Conservation (phyloP, 129 eudicot genomes). For the Solidago caesia region DNA sequence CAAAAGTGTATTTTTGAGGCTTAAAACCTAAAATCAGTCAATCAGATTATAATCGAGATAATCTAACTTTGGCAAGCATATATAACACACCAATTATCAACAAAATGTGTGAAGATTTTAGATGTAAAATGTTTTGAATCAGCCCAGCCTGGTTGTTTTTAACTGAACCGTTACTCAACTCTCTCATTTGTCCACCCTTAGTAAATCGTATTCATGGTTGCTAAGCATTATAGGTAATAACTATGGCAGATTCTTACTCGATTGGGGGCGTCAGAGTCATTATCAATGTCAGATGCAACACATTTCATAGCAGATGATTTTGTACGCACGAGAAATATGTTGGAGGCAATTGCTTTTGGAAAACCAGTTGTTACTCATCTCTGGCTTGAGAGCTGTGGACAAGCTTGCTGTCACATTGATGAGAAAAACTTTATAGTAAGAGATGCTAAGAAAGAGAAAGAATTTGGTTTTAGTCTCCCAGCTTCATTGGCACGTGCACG, state of each 20-base stretch:
- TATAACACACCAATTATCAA: too few relatives aligned
- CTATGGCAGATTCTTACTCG: constrained; percentile 60
- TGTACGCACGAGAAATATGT: constrained; percentile 89
- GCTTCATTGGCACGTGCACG: constrained; percentile 64
- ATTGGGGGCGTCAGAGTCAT: constrained; percentile 66
- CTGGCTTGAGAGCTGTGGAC: constrained; percentile 90
- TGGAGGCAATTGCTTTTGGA: constrained; percentile 91
- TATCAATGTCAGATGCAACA: constrained; percentile 78
- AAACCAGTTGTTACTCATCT: constrained; percentile 82
- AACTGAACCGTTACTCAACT: background rate
- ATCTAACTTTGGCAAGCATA: too few relatives aligned
- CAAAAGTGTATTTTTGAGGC: too few relatives aligned
- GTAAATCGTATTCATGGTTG: background rate
- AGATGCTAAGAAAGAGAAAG: constrained; percentile 82
- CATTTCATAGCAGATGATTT: constrained; percentile 85
- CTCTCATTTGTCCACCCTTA: background rate
- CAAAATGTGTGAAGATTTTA: too few relatives aligned
- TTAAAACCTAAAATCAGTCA: too few relatives aligned
- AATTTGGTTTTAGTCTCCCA: constrained; percentile 75
- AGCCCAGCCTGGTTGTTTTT: too few relatives aligned
- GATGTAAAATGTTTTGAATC: too few relatives aligned
- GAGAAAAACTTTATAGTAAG: constrained; percentile 77
- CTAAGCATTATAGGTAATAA: constrained; percentile 13
- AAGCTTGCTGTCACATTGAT: constrained; percentile 70
- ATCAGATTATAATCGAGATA: too few relatives aligned